phyloP scores from a whole-genome alignment of 148 eudicot species.

The Gaultheria prostrata region DNA sequence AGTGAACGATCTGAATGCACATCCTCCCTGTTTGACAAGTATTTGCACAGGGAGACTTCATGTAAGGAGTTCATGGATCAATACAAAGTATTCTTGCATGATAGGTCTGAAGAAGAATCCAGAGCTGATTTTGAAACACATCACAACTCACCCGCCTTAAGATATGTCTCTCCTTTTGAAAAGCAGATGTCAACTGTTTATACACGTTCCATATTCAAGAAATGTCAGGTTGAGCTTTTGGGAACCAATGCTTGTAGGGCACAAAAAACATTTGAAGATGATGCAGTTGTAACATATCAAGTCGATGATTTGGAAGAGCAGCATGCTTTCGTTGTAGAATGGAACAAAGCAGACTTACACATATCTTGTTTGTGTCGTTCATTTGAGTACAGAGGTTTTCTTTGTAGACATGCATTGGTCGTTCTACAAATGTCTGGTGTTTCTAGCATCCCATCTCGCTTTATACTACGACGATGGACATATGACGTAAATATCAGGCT shows the following conservation, averaged over 20 bases:
- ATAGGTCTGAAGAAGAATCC: constrained; percentile 29
- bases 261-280: constrained; percentile 20
- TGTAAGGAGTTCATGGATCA: constrained; percentile 25
- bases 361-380: constrained; percentile 27
- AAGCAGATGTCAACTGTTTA: constrained; percentile 28
- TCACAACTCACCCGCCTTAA: constrained; percentile 21
- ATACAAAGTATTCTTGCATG: constrained; percentile 24
- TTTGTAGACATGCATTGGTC: constrained; percentile 32
- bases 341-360: constrained; percentile 20
- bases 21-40: constrained; percentile 25
- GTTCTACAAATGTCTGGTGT: constrained; percentile 37
- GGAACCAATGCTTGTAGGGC: constrained; percentile 29
- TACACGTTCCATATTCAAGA: constrained; percentile 30
- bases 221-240: constrained; percentile 36
- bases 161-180: constrained; percentile 33
- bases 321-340: constrained; percentile 21
- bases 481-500: constrained; percentile 23
- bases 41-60: constrained; percentile 14
- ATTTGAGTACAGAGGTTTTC: constrained; percentile 31
- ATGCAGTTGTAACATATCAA: constrained; percentile 13
- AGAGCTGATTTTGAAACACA: constrained; percentile 34
- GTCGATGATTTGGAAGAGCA: constrained; percentile 33
- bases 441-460: constrained; percentile 23
- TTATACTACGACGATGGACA: constrained; percentile 30
- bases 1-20: constrained; percentile 18